These are phyloP conservation scores for Choiromyces venosus DNA, from an alignment of 495 filamentous ascomycete species.

Conservation along the genomic window DNA sequence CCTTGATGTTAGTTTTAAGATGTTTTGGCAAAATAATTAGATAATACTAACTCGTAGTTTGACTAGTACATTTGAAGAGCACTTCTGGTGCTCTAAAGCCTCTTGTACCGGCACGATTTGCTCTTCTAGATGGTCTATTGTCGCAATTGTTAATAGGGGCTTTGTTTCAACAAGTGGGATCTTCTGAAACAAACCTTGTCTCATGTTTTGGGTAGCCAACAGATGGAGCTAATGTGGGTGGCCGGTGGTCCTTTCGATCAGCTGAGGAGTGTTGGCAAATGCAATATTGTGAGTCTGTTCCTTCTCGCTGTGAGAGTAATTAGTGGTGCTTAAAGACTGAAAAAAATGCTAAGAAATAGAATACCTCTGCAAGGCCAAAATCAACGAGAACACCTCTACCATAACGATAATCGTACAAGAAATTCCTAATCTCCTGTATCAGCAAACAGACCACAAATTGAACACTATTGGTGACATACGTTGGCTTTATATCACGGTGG, in stretches of 20 bases:
- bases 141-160: not conserved
- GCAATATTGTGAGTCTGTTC: constrained; percentile 66
- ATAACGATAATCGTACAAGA: constrained; percentile 81
- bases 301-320: constrained; percentile 50
- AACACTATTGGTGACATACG: constrained; percentile 46
- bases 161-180: not conserved
- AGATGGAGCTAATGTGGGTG: constrained; percentile 49
- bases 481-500: constrained; percentile 98
- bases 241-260: constrained; percentile 43
- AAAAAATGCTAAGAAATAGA: not conserved
- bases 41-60: constrained; percentile 62
- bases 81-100: constrained; percentile 96
- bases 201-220: constrained; percentile 79
- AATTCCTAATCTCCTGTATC: constrained; percentile 55
- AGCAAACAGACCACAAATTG: not conserved
- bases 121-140: constrained; percentile 74
- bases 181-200: constrained; percentile 7
- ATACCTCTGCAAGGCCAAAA: constrained; percentile 81
- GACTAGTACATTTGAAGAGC: constrained; percentile 91
- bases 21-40: not conserved
- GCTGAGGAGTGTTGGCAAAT: constrained; percentile 54
- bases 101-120: constrained; percentile 91
- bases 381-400: constrained; percentile 87
- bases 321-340: not conserved
- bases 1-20: constrained; percentile 14